Conservation (phyloP, 371 early-diverging fungal species). For the Syncephalastrum contaminatum region DNA sequence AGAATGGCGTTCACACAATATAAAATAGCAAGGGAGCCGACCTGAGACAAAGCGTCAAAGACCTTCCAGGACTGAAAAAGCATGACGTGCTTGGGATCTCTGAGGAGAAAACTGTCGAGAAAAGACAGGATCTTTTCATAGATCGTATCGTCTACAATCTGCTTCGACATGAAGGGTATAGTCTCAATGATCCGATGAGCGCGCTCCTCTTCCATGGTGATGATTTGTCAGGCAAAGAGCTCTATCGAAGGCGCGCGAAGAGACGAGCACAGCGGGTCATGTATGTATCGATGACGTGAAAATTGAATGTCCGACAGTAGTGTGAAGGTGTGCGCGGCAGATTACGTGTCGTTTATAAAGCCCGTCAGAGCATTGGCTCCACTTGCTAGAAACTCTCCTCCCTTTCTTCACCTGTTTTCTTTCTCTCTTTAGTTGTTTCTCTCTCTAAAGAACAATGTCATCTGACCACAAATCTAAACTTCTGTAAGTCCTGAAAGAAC, state of each 20-base stretch:
- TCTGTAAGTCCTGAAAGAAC: conserved; percentile 11
- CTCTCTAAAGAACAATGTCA: conserved; percentile 16
- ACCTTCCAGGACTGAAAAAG: conserved; percentile 17
- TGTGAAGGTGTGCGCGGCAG: not conserved
- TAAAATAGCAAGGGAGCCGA: not conserved
- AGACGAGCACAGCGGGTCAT: no score
- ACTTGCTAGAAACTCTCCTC: not conserved
- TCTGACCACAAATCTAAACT: conserved; percentile 22
- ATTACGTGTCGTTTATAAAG: conserved; percentile 17
- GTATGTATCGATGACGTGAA: conserved; percentile 2
- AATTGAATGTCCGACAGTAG: not conserved
- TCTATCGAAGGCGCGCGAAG: no score
- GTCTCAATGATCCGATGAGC: conserved; percentile 31
- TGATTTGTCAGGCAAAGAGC: not conserved
- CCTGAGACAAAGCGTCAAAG: conserved; percentile 23
- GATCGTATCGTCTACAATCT: conserved; percentile 45
- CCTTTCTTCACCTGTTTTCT: conserved; percentile 1
- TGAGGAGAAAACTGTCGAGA: conserved; percentile 16
- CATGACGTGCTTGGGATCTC: conserved; percentile 4
- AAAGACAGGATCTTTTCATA: conserved; percentile 48
- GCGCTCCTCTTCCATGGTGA: conserved; percentile 16
- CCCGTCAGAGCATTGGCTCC: conserved; percentile 5
- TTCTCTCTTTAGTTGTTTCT: conserved; percentile 6
- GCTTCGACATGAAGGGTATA: conserved; percentile 39
- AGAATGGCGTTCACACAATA: no score